A percentile compares a stretch with the other conserved stretches of the same genome.
Conservation (phyloP, 225 moss, liverwort and hornwort genomes). For the Sphagnum tenellum region DNA sequence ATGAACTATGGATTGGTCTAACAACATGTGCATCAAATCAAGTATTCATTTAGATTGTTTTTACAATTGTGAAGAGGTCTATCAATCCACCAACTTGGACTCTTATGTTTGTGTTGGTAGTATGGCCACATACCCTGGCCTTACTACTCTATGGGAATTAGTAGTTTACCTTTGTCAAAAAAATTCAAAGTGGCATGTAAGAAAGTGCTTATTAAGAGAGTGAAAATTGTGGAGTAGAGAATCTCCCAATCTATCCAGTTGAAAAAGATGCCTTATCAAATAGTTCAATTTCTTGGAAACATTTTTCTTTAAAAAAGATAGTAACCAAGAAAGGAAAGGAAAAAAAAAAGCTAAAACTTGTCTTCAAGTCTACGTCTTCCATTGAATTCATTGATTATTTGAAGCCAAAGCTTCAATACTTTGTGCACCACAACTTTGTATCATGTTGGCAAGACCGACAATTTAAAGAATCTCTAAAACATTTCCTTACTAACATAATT, state of each 20-base stretch:
- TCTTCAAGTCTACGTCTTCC: not conserved
- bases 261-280: not conserved
- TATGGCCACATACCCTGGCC: not conserved
- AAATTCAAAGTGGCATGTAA: not conserved
- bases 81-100: too few relatives aligned
- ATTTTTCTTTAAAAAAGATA: constrained; percentile 1
- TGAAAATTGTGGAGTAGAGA: too few relatives aligned
- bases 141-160: not conserved
- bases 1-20: not conserved
- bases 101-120: not conserved
- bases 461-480: not conserved
- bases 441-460: not conserved
- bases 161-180: not conserved
- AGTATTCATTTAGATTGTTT: not conserved
- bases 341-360: not conserved
- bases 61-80: too few relatives aligned
- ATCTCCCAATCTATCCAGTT: not conserved
- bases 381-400: not conserved
- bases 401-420: constrained; percentile 1
- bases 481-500: not conserved
- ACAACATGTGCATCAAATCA: not conserved
- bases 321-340: not conserved
- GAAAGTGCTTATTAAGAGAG: not conserved
- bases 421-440: not conserved
- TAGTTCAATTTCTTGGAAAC: not conserved